Base-by-base conservation (phyloP, 108 stramenopile species). In the Aurantiochytrium sp. region DNA sequence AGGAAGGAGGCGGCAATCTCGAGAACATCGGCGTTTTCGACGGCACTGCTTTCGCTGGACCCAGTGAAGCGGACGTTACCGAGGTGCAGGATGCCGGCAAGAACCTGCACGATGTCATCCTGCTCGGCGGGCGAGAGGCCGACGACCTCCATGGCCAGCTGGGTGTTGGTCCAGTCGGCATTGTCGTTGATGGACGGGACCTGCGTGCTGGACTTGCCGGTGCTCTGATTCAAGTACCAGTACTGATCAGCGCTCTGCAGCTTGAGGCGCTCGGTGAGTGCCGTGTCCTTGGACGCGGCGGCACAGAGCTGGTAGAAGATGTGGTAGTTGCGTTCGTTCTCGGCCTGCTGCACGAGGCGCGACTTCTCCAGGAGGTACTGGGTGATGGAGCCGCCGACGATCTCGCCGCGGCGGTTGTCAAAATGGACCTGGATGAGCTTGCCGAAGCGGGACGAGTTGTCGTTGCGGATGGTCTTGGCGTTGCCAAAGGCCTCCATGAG, bases 281-380 rank as follows among this genome's bases (percentile, higher is more conserved):
- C 55, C 27, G 55, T 59, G 87, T 94, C 81, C 88, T 55, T 68
- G 34, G 90, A 89, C 52, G 54, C 55, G 15, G 96, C 96, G 10
- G 96, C 95, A 24, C 97, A 86, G 19, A 98, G 89, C 93, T 99
- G 98, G 91, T 99, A 99, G 87, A 99, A 99, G 30, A 98, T 95
- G 90, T 99, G 99, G 91, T 96, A 99, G 69, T 98, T 98, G 42
- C 99, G 88, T 90, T 99, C 99, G 1, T 96, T 96, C 85, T 95
- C 92, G 65, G 96, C 94, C 88, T 98, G 98, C 41, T 91, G 88
- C 4, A 96, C 96, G 42, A 99, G 96, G 32, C 99, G 93, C 53
- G 92, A 93, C 91, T 99, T 99, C 90, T 99, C 99, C 30, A 99
- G 92, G 34, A 99, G 92, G 90, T 98, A 99, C 87, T 93, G 92